Evolutionary conservation across 2,329 filamentous ascomycete genomes (phyloP).

Genomic region (Penicillium hesseltinei): DNA sequence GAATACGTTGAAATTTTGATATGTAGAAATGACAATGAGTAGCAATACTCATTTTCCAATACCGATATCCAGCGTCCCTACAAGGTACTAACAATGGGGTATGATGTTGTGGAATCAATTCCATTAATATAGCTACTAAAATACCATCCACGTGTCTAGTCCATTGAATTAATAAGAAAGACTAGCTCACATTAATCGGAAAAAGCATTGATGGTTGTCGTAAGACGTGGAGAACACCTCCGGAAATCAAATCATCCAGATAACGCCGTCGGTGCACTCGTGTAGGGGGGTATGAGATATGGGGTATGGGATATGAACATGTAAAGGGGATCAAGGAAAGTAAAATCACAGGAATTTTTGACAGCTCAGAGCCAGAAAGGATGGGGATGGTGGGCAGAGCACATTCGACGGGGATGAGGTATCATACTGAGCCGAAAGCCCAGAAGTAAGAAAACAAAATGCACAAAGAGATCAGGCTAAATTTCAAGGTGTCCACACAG

Average conservation of each 20-base stretch:
- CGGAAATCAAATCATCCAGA: constrained; percentile 20
- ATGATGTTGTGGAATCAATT: not conserved
- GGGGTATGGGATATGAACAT: constrained; percentile 14
- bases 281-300: constrained; percentile 12
- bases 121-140: not conserved
- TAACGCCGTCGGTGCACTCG: constrained; percentile 26
- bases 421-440: constrained; percentile 28
- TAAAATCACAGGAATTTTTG: constrained; percentile 24
- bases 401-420: constrained; percentile 27
- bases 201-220: constrained; percentile 18
- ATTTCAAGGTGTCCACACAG: constrained; percentile 41
- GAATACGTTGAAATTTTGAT: not conserved
- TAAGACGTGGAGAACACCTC: constrained; percentile 22
- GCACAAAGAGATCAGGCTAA: constrained; percentile 20
- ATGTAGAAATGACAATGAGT: not conserved
- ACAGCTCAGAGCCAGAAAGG: constrained; percentile 7
- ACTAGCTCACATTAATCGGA: constrained; percentile 13
- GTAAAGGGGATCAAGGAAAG: constrained; percentile 15
- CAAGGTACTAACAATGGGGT: not conserved
- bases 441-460: constrained; percentile 21
- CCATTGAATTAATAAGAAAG: constrained; percentile 2
- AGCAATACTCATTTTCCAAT: not conserved
- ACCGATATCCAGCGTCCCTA: too few relatives aligned
- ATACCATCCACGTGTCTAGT: constrained; percentile 1
- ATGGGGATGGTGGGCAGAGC: constrained; percentile 14